A percentile compares a stretch with the other conserved stretches of the same genome.
phyloP scores from a whole-genome alignment of 2,329 filamentous ascomycete genomes.

The Tolypocladium endophyticum region DNA sequence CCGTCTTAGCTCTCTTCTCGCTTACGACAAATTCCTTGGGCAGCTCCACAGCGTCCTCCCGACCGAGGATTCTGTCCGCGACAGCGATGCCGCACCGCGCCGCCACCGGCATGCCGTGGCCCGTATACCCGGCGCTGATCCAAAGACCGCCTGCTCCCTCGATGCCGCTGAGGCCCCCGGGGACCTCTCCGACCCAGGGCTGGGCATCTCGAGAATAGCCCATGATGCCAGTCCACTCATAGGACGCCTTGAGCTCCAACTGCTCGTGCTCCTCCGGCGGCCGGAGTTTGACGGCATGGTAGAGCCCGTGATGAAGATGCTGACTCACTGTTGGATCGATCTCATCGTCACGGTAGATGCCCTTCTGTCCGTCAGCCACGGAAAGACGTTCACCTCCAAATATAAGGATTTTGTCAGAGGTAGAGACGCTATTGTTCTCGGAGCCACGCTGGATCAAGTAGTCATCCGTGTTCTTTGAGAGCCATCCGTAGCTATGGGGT shows the following conservation, averaged over 20 bases:
- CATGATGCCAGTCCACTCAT: constrained; percentile 76
- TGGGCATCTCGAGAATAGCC: constrained; percentile 57
- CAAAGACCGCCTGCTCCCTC: constrained; percentile 39
- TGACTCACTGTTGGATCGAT: constrained; percentile 44
- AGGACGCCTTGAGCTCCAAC: constrained; percentile 37
- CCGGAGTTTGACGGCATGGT: constrained; percentile 30
- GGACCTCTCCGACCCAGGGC: constrained; percentile 64
- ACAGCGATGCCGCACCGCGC: constrained; percentile 55
- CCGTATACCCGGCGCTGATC: constrained; percentile 57
- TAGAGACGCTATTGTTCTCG: constrained; percentile 27
- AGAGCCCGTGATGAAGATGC: constrained; percentile 41
- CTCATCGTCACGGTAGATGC: constrained; percentile 47
- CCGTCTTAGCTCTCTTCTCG: constrained; percentile 18
- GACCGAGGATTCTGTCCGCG: constrained; percentile 46
- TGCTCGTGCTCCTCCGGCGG: constrained; percentile 21
- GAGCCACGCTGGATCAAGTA: constrained; percentile 55
- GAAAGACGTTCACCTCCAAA: constrained; percentile 58
- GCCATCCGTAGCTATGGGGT: constrained; percentile 53
- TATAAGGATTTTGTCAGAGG: constrained; percentile 41
- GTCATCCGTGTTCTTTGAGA: constrained; percentile 48
- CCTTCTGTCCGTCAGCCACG: constrained; percentile 35
- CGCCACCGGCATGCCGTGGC: constrained; percentile 69
- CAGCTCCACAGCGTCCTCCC: constrained; percentile 26
- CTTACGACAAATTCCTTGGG: constrained; percentile 30
- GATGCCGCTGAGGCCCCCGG: constrained; percentile 35